Evolutionary conservation across 345 rosid species (phyloP).

Genomic region (Durio zibethinus): DNA sequence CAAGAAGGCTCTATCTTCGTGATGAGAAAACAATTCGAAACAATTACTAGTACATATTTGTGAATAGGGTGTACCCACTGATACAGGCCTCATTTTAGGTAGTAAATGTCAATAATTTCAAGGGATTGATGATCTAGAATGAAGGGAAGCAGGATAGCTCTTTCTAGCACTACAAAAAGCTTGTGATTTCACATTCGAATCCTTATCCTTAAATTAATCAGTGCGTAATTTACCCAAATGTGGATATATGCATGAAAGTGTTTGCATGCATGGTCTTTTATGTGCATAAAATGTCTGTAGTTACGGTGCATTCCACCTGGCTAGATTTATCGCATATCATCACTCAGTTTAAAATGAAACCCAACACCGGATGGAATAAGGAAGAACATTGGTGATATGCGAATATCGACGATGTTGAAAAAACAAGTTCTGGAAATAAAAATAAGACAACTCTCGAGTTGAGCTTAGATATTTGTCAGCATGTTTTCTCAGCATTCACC

Average conservation of each 20-base stretch:
- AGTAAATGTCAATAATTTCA: not conserved
- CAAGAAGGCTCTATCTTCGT: not conserved
- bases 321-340: not conserved
- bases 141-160: conserved; percentile 6
- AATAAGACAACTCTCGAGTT: not conserved
- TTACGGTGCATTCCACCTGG: not conserved
- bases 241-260: not conserved
- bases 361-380: not conserved
- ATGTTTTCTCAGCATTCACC: not conserved
- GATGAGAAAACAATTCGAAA: not conserved
- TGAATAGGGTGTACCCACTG: conserved; percentile 1
- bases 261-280: not conserved
- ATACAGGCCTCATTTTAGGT: not conserved
- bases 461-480: not conserved
- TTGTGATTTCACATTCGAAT: not conserved
- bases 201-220: not conserved
- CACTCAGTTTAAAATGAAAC: not conserved
- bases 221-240: too few species aligned
- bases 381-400: not conserved
- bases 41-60: not conserved
- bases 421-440: not conserved
- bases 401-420: not conserved
- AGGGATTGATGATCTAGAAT: not conserved
- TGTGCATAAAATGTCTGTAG: not conserved
- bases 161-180: conserved; percentile 22